Evolutionary conservation across 2,329 filamentous ascomycete species (phyloP).

Genomic region (Beauveria caledonica): DNA sequence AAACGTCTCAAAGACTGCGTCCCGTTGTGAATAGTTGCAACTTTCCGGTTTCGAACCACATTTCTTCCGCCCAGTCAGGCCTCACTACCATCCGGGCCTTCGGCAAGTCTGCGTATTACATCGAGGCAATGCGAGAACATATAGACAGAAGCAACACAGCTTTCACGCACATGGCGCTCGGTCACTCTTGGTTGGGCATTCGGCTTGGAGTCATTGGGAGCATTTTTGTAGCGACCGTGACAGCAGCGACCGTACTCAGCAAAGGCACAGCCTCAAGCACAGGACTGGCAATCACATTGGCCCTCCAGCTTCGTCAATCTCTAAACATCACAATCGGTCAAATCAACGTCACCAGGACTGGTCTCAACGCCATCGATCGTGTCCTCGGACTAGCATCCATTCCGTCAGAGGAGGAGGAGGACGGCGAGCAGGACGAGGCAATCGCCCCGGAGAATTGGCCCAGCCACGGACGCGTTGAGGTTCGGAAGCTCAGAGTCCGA

Average conservation of each 20-base stretch:
- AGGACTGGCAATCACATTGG: slow-evolving; percentile 9
- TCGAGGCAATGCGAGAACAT: not conserved
- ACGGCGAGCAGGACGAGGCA: not conserved
- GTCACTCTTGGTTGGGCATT: not conserved
- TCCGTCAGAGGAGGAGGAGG: slow-evolving; percentile 4
- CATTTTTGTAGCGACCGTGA: slow-evolving; percentile 1
- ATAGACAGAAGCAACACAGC: slow-evolving; percentile 7
- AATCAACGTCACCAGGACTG: slow-evolving; percentile 1
- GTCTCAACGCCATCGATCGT: slow-evolving; percentile 4
- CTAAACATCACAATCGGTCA: not conserved
- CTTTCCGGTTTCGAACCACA: slow-evolving; percentile 7
- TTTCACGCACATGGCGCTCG: slow-evolving; percentile 2
- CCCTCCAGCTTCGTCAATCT: slow-evolving; percentile 2
- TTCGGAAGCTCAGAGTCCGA: not conserved
- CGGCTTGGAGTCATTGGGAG: slow-evolving; percentile 7
- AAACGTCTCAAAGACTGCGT: not conserved
- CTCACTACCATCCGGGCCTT: slow-evolving; percentile 13
- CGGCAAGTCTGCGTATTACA: not conserved
- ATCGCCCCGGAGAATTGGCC: not conserved
- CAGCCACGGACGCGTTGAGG: not conserved
- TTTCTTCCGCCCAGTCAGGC: not conserved
- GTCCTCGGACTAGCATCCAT: slow-evolving; percentile 1
- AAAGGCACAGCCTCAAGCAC: not conserved
- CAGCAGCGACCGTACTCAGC: not conserved
- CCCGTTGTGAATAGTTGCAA: not conserved